A percentile compares a stretch with the other conserved stretches of the same genome.
These are phyloP conservation scores for Pseudogymnoascus sp. DNA, from an alignment of 2,329 filamentous ascomycete genomes.

Conservation along the genomic window DNA sequence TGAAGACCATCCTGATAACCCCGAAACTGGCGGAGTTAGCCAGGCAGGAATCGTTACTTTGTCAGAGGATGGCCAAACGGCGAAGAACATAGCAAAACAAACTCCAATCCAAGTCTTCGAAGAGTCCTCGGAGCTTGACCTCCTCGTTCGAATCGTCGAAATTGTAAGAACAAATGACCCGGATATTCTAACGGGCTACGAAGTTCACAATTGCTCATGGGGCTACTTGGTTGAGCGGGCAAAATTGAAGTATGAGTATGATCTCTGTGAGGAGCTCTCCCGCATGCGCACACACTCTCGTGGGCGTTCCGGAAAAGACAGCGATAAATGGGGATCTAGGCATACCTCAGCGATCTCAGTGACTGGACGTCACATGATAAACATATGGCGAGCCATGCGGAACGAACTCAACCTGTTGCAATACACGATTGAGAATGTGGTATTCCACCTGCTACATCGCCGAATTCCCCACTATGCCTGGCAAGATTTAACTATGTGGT, in stretches of 20 bases:
- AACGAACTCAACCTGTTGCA: constrained; percentile 85
- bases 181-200: constrained; percentile 88
- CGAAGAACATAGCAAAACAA: constrained; percentile 53
- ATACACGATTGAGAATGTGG: constrained; percentile 94
- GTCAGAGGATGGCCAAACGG: constrained; percentile 50
- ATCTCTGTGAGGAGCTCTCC: constrained; percentile 85
- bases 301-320: constrained; percentile 32
- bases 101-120: constrained; percentile 57
- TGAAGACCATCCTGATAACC: constrained; percentile 46
- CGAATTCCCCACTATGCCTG: constrained; percentile 83
- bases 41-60: constrained; percentile 65
- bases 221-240: constrained; percentile 91
- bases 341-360: constrained; percentile 85
- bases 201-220: constrained; percentile 90
- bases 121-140: constrained; percentile 72
- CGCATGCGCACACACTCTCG: constrained; percentile 77
- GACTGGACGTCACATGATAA: constrained; percentile 94
- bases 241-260: constrained; percentile 74
- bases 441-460: constrained; percentile 79
- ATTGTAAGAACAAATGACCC: constrained; percentile 79
- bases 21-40: constrained; percentile 39
- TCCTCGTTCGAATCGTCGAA: constrained; percentile 78
- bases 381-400: constrained; percentile 93
- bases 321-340: constrained; percentile 84
- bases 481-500: constrained; percentile 74